Evolutionary conservation across 441 rosid species (phyloP), one percentile per base, ranked within the genome.

Genomic region (Pelargonium citronellum): DNA sequence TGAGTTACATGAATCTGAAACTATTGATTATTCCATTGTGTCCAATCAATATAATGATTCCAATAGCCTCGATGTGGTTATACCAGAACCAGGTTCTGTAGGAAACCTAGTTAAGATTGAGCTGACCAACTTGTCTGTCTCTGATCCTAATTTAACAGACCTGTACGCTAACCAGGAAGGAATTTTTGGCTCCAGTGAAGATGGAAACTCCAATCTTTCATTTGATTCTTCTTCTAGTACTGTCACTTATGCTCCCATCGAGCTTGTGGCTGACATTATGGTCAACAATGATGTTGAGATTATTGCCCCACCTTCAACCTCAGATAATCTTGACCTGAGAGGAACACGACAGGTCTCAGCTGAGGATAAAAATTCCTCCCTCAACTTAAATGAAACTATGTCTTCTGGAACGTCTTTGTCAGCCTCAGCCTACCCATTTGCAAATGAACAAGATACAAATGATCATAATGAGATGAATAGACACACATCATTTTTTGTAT

Each of bases 1-100:
- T 13, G 24, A 78, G 69, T 70, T 76, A 67, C 79, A 83, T 63
- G 79, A 83, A 72, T 70, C 86, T 70, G 83, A 76, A 66, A 68
- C 62, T 66, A 63, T 64, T 66, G 69, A 44, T 53, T 61, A 20
- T 73, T 46, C 77, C 17, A 22, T 51, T 19, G 73, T 34, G 73
- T 74, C 81, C 61, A 20, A 76, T 34, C 62, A 39, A 24, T 13
- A 64, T 58, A 69, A 70, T 49, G 80, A 67, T 39, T 70, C 72
- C 34, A 71, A 66, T 70, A 78, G 70, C 69, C 68, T 73, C 53
- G 62, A 70, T 66, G 65, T 68, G 1, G 27, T 16, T 68, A 60
- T 64, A 49, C 77, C 75, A 43, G 69, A 76, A 65, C 71, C 77
- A 30, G 70, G 74, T 74, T 73, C 82, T 11, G 84, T 74, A 67